Percentiles rank a stretch among this genome's conserved stretches.
Evolutionary conservation across 306 rosid species (phyloP).

Genomic region (Prunus campanulata): DNA sequence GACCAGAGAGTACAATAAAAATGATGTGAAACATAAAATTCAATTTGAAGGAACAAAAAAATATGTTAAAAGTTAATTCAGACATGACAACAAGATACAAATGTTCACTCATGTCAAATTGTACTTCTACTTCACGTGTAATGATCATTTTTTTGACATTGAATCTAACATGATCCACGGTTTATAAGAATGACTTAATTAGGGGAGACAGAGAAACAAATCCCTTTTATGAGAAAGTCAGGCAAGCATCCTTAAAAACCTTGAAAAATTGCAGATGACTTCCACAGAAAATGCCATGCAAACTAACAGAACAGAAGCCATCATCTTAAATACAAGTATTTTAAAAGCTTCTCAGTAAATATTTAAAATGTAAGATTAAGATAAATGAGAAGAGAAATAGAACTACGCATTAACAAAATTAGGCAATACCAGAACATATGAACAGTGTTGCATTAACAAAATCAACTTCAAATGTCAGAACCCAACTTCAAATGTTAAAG

Average conservation of each 20-base stretch:
- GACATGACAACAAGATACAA: neutral
- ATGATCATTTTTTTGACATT: neutral
- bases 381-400: too few species aligned
- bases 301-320: neutral
- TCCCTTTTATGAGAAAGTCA: too few species aligned
- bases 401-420: too few species aligned
- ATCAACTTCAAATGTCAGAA: neutral
- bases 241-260: neutral
- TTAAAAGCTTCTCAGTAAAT: neutral
- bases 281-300: neutral
- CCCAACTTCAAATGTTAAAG: neutral
- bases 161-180: neutral
- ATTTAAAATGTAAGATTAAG: too few species aligned
- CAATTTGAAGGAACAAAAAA: neutral
- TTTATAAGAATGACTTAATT: neutral
- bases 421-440: neutral
- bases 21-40: neutral
- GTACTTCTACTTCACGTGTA: neutral
- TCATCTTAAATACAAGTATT: neutral
- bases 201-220: neutral
- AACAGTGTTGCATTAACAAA: neutral
- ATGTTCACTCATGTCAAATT: neutral
- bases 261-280: neutral
- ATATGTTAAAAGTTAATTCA: neutral
- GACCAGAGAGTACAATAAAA: neutral